phyloP scores from a whole-genome alignment of 2,329 filamentous ascomycete species.

The Tolypocladium nubicola region DNA sequence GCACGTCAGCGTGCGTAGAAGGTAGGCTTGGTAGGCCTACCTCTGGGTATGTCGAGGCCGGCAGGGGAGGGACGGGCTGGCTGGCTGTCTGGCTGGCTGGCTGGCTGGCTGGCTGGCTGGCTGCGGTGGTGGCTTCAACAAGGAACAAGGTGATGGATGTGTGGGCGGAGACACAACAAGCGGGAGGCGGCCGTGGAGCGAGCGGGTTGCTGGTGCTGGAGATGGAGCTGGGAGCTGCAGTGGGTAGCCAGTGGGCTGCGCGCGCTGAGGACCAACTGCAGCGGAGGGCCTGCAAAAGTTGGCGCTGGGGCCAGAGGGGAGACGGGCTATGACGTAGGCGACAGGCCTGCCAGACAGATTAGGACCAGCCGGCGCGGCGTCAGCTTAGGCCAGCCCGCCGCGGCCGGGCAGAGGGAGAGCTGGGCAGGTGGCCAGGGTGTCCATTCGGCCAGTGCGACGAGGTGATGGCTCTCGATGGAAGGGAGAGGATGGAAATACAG shows the following conservation, averaged over 20 bases:
- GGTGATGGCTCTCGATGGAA: too few relatives aligned
- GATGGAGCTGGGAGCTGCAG: not conserved
- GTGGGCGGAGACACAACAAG: not conserved
- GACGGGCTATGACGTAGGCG: not conserved
- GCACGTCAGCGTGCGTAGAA: not conserved
- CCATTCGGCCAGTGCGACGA: not conserved
- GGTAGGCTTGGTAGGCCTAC: not conserved
- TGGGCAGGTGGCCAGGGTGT: not conserved
- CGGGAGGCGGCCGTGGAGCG: not conserved
- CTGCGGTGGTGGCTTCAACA: not conserved
- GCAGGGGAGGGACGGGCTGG: not conserved
- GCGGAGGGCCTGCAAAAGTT: not conserved
- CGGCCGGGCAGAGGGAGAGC: not conserved
- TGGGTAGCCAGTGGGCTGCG: not conserved
- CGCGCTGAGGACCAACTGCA: not conserved
- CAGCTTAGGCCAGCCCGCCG: not conserved
- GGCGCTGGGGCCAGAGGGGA: not conserved
- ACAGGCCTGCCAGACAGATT: not conserved
- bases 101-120: not conserved
- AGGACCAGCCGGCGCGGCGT: not conserved
- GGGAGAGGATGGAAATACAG: too few relatives aligned
- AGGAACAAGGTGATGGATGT: too few relatives aligned
- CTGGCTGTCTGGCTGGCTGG: not conserved
- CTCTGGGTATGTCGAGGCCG: not conserved
- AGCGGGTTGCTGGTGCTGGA: too few relatives aligned